Conservation (phyloP, 331 rosid species). For the Rhamnella rubrinervis region DNA sequence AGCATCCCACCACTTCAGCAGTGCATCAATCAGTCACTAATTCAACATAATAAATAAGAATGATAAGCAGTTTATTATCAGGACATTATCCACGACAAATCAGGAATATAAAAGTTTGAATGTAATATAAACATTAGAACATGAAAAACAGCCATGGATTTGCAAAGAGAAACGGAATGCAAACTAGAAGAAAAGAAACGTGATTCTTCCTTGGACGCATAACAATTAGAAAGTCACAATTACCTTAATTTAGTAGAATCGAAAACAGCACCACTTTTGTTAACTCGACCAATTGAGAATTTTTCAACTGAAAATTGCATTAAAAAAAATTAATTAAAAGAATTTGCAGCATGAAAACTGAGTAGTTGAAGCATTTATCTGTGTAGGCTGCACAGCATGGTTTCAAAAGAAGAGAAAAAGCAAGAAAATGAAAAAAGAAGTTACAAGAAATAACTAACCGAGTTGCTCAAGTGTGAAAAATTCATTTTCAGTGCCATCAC, state of each 20-base stretch:
- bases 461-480: conserved; percentile 77
- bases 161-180: conserved; percentile 9
- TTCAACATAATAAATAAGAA: conserved; percentile 11
- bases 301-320: conserved; percentile 63
- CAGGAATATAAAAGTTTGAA: conserved; percentile 2
- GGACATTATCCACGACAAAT: neutral
- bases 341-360: conserved; percentile 1
- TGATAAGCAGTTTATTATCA: conserved; percentile 16
- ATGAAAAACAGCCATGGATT: conserved; percentile 3
- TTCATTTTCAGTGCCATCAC: conserved; percentile 94
- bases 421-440: conserved; percentile 1
- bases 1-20: conserved; percentile 1
- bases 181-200: conserved; percentile 1
- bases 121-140: neutral
- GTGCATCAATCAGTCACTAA: conserved; percentile 3
- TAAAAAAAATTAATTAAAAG: conserved; percentile 27
- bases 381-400: neutral
- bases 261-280: conserved; percentile 92
- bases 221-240: conserved; percentile 8
- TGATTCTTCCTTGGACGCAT: neutral
- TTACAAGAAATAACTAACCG: conserved; percentile 48
- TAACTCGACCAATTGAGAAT: conserved; percentile 78
- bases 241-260: conserved; percentile 85
- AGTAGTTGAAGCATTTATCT: neutral
- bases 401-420: neutral